These are phyloP conservation scores for Penicillium aurantiogriseum DNA, from an alignment of 2,329 filamentous ascomycete genomes.

Conservation along the genomic window DNA sequence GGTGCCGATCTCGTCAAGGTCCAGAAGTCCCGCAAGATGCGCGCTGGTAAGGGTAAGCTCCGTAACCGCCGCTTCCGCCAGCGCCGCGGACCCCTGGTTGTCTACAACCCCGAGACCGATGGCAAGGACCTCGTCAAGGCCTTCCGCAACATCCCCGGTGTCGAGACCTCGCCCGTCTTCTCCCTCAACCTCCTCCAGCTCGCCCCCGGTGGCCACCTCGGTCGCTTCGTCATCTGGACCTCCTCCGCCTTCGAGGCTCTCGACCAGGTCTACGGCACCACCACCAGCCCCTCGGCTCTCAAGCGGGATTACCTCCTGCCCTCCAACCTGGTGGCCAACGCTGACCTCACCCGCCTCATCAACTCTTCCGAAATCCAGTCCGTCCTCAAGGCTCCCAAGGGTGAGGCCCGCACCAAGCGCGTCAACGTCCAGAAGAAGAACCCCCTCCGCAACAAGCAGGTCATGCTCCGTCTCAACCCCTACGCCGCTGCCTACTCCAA, in stretches of 20 bases:
- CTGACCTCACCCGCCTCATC: constrained; percentile 96
- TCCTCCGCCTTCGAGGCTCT: constrained; percentile 95
- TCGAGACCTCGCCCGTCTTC: constrained; percentile 93
- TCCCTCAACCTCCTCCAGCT: constrained; percentile 98
- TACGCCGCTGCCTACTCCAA: constrained; percentile 90
- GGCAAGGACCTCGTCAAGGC: constrained; percentile 90
- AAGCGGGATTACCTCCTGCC: constrained; percentile 99
- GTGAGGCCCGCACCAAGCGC: constrained; percentile 86
- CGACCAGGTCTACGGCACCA: constrained; percentile 94
- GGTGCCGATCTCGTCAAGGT: constrained; percentile 92
- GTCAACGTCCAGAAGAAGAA: constrained; percentile 98
- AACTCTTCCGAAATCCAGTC: constrained; percentile 99
- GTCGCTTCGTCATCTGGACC: constrained; percentile 98
- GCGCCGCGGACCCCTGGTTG: constrained; percentile 94
- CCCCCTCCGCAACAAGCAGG: constrained; percentile 97
- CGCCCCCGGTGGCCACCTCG: constrained; percentile 96
- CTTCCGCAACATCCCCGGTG: constrained; percentile 98
- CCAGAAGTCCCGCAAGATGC: constrained; percentile 92
- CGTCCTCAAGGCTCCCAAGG: constrained; percentile 88
- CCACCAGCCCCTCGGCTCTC: constrained; percentile 80
- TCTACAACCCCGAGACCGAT: constrained; percentile 94
- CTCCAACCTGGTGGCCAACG: constrained; percentile 86
- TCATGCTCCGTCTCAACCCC: constrained; percentile 96
- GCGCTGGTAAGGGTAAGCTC: constrained; percentile 98
- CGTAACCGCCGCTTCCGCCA: constrained; percentile 94